phyloP scores from a whole-genome alignment of 352 stramenopile genomes.

The Stramenopiles sp. region DNA sequence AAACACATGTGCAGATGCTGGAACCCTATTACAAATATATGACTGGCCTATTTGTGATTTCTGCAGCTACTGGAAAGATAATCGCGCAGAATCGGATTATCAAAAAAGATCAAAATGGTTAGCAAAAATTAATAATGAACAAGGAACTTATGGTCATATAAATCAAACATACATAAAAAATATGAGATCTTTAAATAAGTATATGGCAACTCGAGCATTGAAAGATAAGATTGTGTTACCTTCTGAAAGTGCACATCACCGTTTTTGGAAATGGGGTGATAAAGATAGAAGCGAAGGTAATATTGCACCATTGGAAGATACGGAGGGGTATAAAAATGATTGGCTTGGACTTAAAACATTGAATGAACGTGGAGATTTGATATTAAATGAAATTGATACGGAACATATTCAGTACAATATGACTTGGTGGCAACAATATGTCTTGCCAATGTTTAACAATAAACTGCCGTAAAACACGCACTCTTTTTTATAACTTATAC shows the following conservation, averaged over 20 bases:
- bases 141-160: neutral
- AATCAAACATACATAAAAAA: neutral
- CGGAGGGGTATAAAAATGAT: neutral
- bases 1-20: conserved; percentile 53
- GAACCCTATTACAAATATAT: neutral
- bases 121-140: neutral
- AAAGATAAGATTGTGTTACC: neutral
- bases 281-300: neutral
- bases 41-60: neutral
- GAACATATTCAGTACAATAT: neutral
- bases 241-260: neutral
- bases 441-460: neutral
- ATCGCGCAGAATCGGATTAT: neutral
- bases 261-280: neutral
- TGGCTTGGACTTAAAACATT: neutral
- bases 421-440: neutral
- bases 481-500: no score
- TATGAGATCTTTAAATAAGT: neutral
- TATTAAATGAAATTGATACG: neutral
- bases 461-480: no score
- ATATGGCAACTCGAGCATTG: neutral
- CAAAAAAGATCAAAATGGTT: neutral
- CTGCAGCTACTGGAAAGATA: neutral
- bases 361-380: neutral
- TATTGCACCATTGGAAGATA: neutral